phyloP scores from a whole-genome alignment of 2,329 filamentous ascomycete genomes.

The Xylaria polymorpha region DNA sequence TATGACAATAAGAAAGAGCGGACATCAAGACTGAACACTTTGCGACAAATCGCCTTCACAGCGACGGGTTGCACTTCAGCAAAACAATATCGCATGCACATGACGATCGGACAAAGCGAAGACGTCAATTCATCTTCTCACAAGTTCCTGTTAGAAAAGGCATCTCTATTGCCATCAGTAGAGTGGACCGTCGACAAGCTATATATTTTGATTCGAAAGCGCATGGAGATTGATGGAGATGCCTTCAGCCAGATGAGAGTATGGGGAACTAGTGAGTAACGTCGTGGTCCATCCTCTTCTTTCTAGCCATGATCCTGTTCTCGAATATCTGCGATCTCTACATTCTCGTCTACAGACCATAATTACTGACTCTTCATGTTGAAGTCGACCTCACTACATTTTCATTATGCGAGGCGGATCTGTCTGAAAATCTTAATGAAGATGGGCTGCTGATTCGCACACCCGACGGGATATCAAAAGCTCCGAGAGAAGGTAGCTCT shows the following conservation, averaged over 20 bases:
- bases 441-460: slow-evolving; percentile 7
- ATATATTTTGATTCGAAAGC: slow-evolving; percentile 65
- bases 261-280: slow-evolving; percentile 58
- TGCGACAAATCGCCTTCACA: slow-evolving; percentile 53
- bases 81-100: slow-evolving; percentile 58
- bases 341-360: background rate
- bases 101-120: slow-evolving; percentile 71
- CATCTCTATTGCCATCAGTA: slow-evolving; percentile 59
- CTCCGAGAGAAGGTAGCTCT: slow-evolving; percentile 2
- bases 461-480: slow-evolving; percentile 3
- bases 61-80: slow-evolving; percentile 51
- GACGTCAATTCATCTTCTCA: slow-evolving; percentile 59
- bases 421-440: slow-evolving; percentile 37
- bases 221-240: slow-evolving; percentile 46
- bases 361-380: slow-evolving; percentile 9
- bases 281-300: background rate
- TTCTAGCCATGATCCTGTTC: background rate
- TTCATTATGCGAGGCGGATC: slow-evolving; percentile 32
- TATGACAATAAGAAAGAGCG: slow-evolving; percentile 47
- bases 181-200: slow-evolving; percentile 62
- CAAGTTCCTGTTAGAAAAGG: slow-evolving; percentile 64
- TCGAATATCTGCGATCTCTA: background rate
- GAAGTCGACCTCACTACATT: slow-evolving; percentile 52
- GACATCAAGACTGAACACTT: slow-evolving; percentile 44
- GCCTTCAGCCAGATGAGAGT: slow-evolving; percentile 63